Evolutionary conservation across 805 yeast species (phyloP), one percentile per base, ranked within the genome.

Genomic region (Kurtzmaniella fragi): DNA sequence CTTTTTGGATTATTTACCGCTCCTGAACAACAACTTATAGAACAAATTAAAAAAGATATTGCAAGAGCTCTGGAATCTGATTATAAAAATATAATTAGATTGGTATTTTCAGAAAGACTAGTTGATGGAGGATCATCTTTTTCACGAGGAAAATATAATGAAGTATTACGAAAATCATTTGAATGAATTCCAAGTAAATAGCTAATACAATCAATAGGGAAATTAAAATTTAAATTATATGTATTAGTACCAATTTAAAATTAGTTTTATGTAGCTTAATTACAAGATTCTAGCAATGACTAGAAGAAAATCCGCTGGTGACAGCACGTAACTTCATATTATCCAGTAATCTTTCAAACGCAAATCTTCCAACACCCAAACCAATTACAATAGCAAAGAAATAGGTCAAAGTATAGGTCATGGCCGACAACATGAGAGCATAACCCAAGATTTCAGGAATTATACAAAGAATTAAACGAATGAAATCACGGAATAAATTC

Each of bases 311-410:
- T 8, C 33, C 17, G 8, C 15, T 14, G 28, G 28, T 36, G 3
- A 35, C 34, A 2, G 54, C 53, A 17, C 35, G 43, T 14, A 54
- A 27, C 3, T 39, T 58, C 35, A 64, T 29, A 6, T 61, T 64
- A 27, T 64, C 71, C 17, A 75, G 53, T 34, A 79, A 56, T 55
- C 85, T 75, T 48, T 81, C 82, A 59, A 82, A 82, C 49, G 77
- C 73, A 32, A 84, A 77, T 50, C 84, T 85, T 28, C 87, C 86
- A 41, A 82, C 62, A 0, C 89, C 73, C 42, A 82, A 62, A 9
- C 95, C 95, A 13, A 80, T 49, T 13, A 81, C 76, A 25, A 82
- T 80, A 2, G 86, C 91, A 60, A 84, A 84, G 57, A 84, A 81
- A 48, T 84, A 84, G 0, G 78, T 61, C 34, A 82, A 48, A 7